phyloP scores from a whole-genome alignment of 371 early-diverging fungal genomes.

The Dichotomocladium elegans region DNA sequence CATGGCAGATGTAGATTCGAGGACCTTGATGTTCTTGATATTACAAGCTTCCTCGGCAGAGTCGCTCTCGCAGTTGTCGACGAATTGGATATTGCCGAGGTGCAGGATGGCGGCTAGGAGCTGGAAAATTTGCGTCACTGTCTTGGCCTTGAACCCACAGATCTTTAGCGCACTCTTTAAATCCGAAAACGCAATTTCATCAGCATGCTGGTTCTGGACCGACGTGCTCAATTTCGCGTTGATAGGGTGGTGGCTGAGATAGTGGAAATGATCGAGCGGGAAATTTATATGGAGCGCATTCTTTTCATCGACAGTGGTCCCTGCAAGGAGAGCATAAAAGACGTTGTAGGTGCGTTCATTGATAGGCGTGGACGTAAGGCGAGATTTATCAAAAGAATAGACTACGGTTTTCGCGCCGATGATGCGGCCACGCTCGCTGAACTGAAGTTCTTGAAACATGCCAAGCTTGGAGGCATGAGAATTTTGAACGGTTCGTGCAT shows the following conservation, averaged over 20 bases:
- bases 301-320: slow-evolving; percentile 43
- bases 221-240: too few relatives aligned
- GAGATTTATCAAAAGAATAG: slow-evolving; percentile 82
- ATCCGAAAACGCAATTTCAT: slow-evolving; percentile 56
- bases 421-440: slow-evolving; percentile 81
- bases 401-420: slow-evolving; percentile 81
- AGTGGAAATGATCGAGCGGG: slow-evolving; percentile 33
- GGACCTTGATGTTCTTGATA: slow-evolving; percentile 59
- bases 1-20: slow-evolving; percentile 72
- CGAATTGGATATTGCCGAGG: slow-evolving; percentile 76
- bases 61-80: slow-evolving; percentile 26
- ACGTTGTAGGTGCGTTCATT: slow-evolving; percentile 84
- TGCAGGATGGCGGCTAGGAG: slow-evolving; percentile 77
- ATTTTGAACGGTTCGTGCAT: slow-evolving; percentile 67
- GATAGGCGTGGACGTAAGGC: slow-evolving; percentile 53
- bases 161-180: slow-evolving; percentile 69
- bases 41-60: slow-evolving; percentile 49
- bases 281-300: slow-evolving; percentile 42
- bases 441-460: slow-evolving; percentile 83
- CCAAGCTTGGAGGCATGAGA: slow-evolving; percentile 73
- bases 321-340: slow-evolving; percentile 79
- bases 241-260: too few relatives aligned
- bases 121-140: slow-evolving; percentile 67
- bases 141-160: slow-evolving; percentile 73
- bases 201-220: slow-evolving; percentile 42